phyloP scores from a whole-genome alignment of 2,329 filamentous ascomycete genomes.

The Plectosphaerella plurivora region DNA sequence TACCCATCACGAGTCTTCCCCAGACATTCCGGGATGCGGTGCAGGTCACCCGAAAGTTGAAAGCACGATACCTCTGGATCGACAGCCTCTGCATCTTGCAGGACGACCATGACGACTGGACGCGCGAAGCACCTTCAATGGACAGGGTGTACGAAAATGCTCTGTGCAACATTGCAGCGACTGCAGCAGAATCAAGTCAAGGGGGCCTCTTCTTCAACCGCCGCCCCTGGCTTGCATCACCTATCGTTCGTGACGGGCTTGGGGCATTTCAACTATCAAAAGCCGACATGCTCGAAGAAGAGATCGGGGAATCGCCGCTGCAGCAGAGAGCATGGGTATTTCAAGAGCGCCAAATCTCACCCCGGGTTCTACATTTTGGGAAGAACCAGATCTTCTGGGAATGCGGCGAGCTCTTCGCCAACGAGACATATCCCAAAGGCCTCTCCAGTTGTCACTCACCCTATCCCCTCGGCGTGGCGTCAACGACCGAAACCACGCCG shows the following conservation, averaged over 20 bases:
- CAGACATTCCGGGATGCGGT: slow-evolving; percentile 15
- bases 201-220: not conserved
- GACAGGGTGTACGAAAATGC: not conserved
- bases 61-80: slow-evolving; percentile 17
- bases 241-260: too few species aligned
- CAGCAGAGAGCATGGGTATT: not conserved
- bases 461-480: too few species aligned
- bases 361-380: not conserved
- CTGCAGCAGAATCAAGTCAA: not conserved
- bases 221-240: not conserved
- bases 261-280: not conserved
- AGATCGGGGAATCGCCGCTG: not conserved
- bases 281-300: not conserved
- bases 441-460: too few species aligned
- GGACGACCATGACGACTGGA: slow-evolving; percentile 13
- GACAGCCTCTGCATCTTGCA: slow-evolving; percentile 21
- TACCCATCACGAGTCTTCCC: not conserved
- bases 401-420: too few species aligned
- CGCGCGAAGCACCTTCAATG: slow-evolving; percentile 9
- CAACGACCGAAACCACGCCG: too few species aligned
- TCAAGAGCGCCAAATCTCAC: not conserved
- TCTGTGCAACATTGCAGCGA: not conserved
- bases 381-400: not conserved
- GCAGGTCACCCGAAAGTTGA: slow-evolving; percentile 7
- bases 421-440: too few species aligned